phyloP scores from a whole-genome alignment of 78 protist species.

The Planoprotostelium fungivorum region DNA sequence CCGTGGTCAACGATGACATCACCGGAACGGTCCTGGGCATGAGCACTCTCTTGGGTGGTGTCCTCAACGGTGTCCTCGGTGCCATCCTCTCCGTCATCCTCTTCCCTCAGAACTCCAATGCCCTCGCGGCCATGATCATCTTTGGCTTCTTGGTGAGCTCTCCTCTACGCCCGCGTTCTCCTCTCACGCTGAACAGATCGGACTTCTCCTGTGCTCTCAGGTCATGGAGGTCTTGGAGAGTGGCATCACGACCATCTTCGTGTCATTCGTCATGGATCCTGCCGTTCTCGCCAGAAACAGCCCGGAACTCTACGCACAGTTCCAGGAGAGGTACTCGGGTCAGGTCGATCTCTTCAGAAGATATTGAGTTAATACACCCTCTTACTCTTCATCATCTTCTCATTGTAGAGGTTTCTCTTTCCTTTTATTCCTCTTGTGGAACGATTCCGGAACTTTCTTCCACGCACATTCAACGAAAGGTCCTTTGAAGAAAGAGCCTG shows the following conservation, averaged over 20 bases:
- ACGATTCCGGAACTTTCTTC: no score
- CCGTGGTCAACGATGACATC: slow-evolving; percentile 52
- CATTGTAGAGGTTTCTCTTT: no score
- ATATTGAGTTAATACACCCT: no score
- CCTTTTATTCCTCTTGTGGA: no score
- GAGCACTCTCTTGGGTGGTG: slow-evolving; percentile 5
- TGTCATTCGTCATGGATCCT: slow-evolving; percentile 73
- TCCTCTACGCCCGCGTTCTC: background rate
- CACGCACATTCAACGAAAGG: no score
- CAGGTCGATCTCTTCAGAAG: no score
- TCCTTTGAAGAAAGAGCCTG: no score
- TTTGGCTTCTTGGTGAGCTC: background rate
- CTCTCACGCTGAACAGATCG: background rate
- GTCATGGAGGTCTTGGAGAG: slow-evolving; percentile 36
- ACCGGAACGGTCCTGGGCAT: slow-evolving; percentile 12
- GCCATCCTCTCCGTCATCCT: background rate
- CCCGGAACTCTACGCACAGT: slow-evolving; percentile 31
- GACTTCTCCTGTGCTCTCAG: background rate
- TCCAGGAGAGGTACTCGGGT: background rate
- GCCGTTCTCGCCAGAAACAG: slow-evolving; percentile 1
- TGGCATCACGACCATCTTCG: slow-evolving; percentile 65
- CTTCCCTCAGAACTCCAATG: background rate
- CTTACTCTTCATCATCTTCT: no score
- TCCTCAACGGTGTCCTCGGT: slow-evolving; percentile 23
- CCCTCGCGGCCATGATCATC: background rate